A percentile compares a stretch with the other conserved stretches of the same genome.
Conservation (phyloP, 306 rosid genomes). For the Vigna trinervia region DNA sequence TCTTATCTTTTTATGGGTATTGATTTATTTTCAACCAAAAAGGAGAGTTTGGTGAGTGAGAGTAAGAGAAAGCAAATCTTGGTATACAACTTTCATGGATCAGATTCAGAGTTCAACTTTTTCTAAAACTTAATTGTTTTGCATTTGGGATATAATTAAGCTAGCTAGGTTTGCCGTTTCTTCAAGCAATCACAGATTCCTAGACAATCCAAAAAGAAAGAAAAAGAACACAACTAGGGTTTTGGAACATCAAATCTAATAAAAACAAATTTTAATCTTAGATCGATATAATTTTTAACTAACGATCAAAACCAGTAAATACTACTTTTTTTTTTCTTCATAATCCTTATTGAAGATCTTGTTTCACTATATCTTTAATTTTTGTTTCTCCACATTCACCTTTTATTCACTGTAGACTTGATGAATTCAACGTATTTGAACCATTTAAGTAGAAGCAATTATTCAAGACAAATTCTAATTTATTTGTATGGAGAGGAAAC, state of each 20-base stretch:
- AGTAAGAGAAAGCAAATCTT: constrained; percentile 37
- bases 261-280: too few relatives aligned
- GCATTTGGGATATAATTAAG: constrained; percentile 8
- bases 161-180: constrained; percentile 41
- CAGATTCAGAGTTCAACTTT: constrained; percentile 33
- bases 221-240: constrained; percentile 3
- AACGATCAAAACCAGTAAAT: too few relatives aligned
- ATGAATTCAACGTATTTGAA: too few relatives aligned
- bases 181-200: constrained; percentile 54
- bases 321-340: too few relatives aligned
- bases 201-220: constrained; percentile 34
- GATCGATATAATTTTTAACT: too few relatives aligned
- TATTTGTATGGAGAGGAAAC: too few relatives aligned
- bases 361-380: too few relatives aligned
- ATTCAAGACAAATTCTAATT: too few relatives aligned
- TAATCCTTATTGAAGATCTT: too few relatives aligned
- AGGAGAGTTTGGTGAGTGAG: constrained; percentile 16
- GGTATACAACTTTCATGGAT: constrained; percentile 22
- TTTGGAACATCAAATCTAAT: not conserved
- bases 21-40: constrained; percentile 9
- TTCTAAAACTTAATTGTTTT: constrained; percentile 19
- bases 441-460: too few relatives aligned
- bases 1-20: not conserved
- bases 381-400: too few relatives aligned
- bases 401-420: too few relatives aligned